Percentiles rank a stretch among this genome's conserved stretches.
phyloP scores from a whole-genome alignment of 1,284 basidiomycete species.

The Inonotus obliquus region DNA sequence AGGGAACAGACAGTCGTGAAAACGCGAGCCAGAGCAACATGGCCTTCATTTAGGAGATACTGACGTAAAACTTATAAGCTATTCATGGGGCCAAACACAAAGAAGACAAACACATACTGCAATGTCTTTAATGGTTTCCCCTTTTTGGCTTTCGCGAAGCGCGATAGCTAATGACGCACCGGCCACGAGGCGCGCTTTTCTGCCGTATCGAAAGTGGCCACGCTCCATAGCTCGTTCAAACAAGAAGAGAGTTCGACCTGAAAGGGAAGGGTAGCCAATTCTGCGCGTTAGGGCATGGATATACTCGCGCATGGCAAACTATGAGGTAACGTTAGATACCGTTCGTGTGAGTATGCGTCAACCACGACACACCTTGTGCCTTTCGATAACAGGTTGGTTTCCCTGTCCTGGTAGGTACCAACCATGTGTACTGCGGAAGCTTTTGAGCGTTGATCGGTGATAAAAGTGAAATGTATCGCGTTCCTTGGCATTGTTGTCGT shows the following conservation, averaged over 20 bases:
- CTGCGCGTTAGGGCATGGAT: constrained; percentile 53
- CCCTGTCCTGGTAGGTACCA: constrained; percentile 59
- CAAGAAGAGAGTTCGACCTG: constrained; percentile 55
- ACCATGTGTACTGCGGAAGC: constrained; percentile 36
- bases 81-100: constrained; percentile 14
- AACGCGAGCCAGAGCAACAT: constrained; percentile 47
- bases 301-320: constrained; percentile 60
- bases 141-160: constrained; percentile 59
- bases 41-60: constrained; percentile 50
- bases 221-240: constrained; percentile 60
- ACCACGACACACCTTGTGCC: constrained; percentile 43
- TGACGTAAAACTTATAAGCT: constrained; percentile 24
- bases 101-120: constrained; percentile 38
- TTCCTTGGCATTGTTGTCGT: constrained; percentile 23
- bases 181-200: constrained; percentile 57
- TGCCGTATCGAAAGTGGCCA: constrained; percentile 61
- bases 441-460: constrained; percentile 40
- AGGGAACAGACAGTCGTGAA: constrained; percentile 49
- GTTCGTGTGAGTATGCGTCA: background rate
- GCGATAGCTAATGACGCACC: constrained; percentile 64
- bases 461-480: constrained; percentile 9
- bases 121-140: constrained; percentile 61
- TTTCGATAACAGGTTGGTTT: constrained; percentile 53
- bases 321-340: constrained; percentile 7
- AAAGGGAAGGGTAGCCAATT: constrained; percentile 49